Conservation (phyloP, 1,284 basidiomycete genomes). For the Coniophora puteana region DNA sequence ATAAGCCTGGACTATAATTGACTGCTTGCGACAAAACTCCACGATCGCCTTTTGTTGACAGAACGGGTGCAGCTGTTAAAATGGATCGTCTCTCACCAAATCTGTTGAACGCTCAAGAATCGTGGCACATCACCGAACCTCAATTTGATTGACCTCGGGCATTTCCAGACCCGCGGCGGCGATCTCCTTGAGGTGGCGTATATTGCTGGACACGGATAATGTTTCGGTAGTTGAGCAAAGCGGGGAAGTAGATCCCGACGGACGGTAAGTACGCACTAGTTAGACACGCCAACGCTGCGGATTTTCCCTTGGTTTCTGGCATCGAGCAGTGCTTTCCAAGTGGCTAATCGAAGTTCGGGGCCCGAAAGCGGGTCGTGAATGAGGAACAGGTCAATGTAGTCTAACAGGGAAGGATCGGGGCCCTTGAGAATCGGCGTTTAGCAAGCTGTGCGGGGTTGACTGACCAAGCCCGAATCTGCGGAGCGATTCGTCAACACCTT, state of each 20-base stretch:
- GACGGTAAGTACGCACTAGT: conserved; percentile 49
- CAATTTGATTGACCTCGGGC: conserved; percentile 84
- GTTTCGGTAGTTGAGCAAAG: neutral
- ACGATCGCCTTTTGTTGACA: conserved; percentile 82
- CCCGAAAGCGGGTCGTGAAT: conserved; percentile 73
- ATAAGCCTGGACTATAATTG: conserved; percentile 77
- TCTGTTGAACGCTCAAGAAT: conserved; percentile 3
- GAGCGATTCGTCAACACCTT: conserved; percentile 56
- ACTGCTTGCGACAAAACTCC: conserved; percentile 65
- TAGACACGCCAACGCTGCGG: conserved; percentile 72
- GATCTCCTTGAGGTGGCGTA: conserved; percentile 80
- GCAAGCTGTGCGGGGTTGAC: no score
- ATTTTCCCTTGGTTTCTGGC: conserved; percentile 63
- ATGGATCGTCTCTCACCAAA: conserved; percentile 5
- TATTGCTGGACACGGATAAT: conserved; percentile 40
- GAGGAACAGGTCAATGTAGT: conserved; percentile 76
- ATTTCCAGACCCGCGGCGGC: conserved; percentile 51
- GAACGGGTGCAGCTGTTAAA: conserved; percentile 71
- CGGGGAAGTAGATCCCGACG: conserved; percentile 3
- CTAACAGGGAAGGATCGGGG: conserved; percentile 25
- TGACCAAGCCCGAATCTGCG: conserved; percentile 49
- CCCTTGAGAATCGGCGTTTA: neutral
- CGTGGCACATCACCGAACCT: conserved; percentile 47
- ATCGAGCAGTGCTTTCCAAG: conserved; percentile 62
- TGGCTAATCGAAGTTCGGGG: conserved; percentile 50